Percentiles rank a stretch among this genome's conserved stretches.
Conservation (phyloP, 2,329 filamentous ascomycete species). For the Phoma herbarum region DNA sequence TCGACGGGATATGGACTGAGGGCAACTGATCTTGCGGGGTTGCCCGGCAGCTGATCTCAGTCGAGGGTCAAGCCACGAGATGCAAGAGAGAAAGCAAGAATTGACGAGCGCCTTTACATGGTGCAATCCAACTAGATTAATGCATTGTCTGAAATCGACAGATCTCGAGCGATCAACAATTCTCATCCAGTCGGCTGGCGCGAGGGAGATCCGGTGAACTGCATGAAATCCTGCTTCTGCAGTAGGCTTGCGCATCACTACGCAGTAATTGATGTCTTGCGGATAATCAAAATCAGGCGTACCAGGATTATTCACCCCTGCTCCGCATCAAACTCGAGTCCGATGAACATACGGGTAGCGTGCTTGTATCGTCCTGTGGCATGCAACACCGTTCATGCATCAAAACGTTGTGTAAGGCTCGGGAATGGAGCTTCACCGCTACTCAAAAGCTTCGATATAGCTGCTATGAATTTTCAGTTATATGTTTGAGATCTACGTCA, state of each 20-base stretch:
- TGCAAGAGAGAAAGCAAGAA: background rate
- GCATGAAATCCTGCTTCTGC: constrained; percentile 7
- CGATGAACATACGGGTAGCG: background rate
- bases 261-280: background rate
- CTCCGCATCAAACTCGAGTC: background rate
- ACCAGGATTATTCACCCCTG: background rate
- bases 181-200: background rate
- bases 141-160: background rate
- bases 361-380: background rate
- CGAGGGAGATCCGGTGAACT: constrained; percentile 12
- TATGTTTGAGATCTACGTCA: constrained; percentile 1
- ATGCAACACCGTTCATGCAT: constrained; percentile 9
- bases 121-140: constrained; percentile 4
- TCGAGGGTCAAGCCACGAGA: background rate
- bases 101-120: background rate
- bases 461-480: background rate
- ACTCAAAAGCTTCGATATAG: background rate
- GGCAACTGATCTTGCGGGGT: background rate
- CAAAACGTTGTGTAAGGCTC: background rate
- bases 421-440: constrained; percentile 2
- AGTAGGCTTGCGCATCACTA: background rate
- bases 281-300: background rate
- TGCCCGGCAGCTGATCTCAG: background rate
- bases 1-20: background rate
- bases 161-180: background rate